Evolutionary conservation across 148 eudicot species (phyloP).

Genomic region (Dysphania ambrosioides): DNA sequence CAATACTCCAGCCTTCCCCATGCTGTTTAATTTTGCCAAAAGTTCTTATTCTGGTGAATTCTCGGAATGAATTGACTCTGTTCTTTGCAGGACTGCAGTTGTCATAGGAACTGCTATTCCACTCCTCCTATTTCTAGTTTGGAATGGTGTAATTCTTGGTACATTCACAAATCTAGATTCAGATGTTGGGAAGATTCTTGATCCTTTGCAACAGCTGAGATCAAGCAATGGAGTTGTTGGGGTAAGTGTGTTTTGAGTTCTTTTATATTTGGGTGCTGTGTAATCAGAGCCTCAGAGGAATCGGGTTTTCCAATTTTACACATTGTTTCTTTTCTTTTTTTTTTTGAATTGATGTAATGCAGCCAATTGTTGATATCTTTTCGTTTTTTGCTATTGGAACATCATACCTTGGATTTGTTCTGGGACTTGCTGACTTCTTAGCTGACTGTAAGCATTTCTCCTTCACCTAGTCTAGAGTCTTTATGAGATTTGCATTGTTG

Average conservation of each 20-base stretch:
- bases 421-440: constrained; percentile 88
- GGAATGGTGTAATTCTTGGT: constrained; percentile 95
- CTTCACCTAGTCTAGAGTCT: background rate
- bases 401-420: constrained; percentile 86
- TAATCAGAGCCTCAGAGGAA: background rate
- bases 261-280: background rate
- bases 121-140: constrained; percentile 67
- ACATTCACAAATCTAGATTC: constrained; percentile 42
- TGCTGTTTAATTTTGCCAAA: background rate
- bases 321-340: constrained; percentile 16
- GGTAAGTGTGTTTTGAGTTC: constrained; percentile 36
- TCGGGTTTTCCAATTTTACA: background rate
- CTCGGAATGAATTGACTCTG: background rate
- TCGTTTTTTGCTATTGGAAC: constrained; percentile 90
- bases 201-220: constrained; percentile 70
- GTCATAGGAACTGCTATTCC: constrained; percentile 83
- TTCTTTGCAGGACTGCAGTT: constrained; percentile 63
- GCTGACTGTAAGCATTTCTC: constrained; percentile 67
- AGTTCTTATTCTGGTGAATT: background rate
- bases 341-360: constrained; percentile 27
- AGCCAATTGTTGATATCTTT: constrained; percentile 85
- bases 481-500: background rate
- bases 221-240: constrained; percentile 73
- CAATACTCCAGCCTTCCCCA: background rate
- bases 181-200: constrained; percentile 46